Evolutionary conservation across 2,329 filamentous ascomycete genomes (phyloP), one percentile per base, ranked within the genome.

Genomic region (Zymoseptoria passerinii): DNA sequence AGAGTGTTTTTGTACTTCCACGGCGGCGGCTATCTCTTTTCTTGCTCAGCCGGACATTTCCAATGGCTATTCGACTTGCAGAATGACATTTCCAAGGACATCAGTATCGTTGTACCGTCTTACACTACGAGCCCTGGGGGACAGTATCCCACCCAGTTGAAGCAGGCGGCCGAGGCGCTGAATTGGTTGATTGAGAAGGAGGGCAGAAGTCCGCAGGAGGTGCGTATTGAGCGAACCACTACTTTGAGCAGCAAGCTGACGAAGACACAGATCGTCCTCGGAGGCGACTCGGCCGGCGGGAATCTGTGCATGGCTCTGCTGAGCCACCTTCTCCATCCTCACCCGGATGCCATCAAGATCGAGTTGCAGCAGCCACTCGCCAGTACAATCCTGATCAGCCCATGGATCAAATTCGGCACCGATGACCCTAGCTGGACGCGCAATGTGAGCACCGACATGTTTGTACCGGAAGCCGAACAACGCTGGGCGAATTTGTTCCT

Each of bases 371-470:
- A 67, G 2, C 76, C 75, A 8, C 70, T 86, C 16, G 76, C 76
- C 1, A 81, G 76, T 3, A 75, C 78, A 0, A 66, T 84, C 7
- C 73, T 85, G 6, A 78, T 86, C 57, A 80, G 78, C 0, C 83
- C 84, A 0, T 87, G 84, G 83, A 74, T 77, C 1, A 76, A 76
- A 1, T 79, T 86, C 60, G 72, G 75, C n/a, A 74, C 72, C 0
- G 69, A 76, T 18, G 76, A 76, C 27, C 68, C 72, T 0, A 75
- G 74, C 1, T 77, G 75, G 51, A 65, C 67, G 6, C 68, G 71
- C 8, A 83, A 84, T 58, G 72, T 73, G 2, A 72, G 76, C 23
- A 80, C 78, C 49, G 83, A 85, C 65, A 70, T 80, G 55, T 74
- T 85, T 50, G 73, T 75, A 10, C 66, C 68, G 0, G 65, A 66